A percentile compares a stretch with the other conserved stretches of the same genome.
These are phyloP conservation scores for Heterobasidion irregulare DNA, from an alignment of 1,284 basidiomycete genomes.

Conservation along the genomic window DNA sequence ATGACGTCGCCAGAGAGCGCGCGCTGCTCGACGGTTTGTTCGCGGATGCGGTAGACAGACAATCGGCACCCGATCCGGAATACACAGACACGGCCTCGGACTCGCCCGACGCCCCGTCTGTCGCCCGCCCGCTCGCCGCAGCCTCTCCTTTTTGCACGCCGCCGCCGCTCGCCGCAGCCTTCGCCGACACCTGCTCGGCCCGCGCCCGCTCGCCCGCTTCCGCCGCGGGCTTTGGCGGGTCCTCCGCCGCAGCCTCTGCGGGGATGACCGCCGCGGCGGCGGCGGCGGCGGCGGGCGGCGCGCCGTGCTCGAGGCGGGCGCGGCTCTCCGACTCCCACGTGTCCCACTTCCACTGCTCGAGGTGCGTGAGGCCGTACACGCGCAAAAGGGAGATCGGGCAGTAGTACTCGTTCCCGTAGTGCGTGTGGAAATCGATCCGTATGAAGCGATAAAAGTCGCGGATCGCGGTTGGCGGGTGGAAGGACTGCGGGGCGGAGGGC, in stretches of 20 bases:
- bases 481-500: constrained; percentile 40
- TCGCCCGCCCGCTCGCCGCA: too few species aligned
- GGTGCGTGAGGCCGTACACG: constrained; percentile 93
- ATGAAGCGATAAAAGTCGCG: constrained; percentile 89
- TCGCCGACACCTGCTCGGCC: background rate
- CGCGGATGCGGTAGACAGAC: too few species aligned
- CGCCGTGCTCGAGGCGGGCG: constrained; percentile 29
- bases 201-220: background rate
- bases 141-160: too few species aligned
- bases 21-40: too few species aligned
- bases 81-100: too few species aligned
- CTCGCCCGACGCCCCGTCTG: too few species aligned
- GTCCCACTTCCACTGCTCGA: constrained; percentile 94
- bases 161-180: background rate
- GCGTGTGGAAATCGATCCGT: constrained; percentile 89
- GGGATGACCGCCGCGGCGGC: too few species aligned
- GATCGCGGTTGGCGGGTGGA: constrained; percentile 63
- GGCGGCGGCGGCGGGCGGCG: background rate
- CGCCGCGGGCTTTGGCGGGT: constrained; percentile 12
- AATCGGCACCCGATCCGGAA: too few species aligned
- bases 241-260: constrained; percentile 16
- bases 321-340: constrained; percentile 63
- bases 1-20: too few species aligned
- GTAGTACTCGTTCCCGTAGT: constrained; percentile 95
- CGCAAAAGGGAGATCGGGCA: constrained; percentile 91